phyloP scores from a whole-genome alignment of 2,329 filamentous ascomycete genomes.

The Aureobasidium mangrovei region DNA sequence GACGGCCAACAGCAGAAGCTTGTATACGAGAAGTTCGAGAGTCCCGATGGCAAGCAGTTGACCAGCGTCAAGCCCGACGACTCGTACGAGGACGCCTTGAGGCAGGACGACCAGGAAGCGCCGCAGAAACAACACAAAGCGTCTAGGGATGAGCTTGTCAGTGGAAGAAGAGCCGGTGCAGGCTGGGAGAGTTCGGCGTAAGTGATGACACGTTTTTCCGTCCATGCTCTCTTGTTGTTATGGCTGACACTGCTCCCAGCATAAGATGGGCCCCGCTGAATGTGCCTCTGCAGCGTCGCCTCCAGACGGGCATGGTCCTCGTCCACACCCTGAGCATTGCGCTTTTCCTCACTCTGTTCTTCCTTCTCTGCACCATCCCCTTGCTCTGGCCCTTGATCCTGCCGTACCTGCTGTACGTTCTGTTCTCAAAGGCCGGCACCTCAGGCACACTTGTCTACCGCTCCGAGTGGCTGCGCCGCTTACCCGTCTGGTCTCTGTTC shows the following conservation, averaged over 20 bases:
- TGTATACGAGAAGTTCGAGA: slow-evolving; percentile 37
- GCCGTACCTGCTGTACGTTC: slow-evolving; percentile 74
- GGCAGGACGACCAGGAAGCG: slow-evolving; percentile 23
- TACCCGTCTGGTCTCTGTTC: slow-evolving; percentile 78
- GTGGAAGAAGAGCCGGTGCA: slow-evolving; percentile 44
- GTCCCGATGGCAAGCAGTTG: slow-evolving; percentile 38
- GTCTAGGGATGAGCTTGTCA: slow-evolving; percentile 37
- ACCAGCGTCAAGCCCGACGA: slow-evolving; percentile 35
- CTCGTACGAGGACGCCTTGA: slow-evolving; percentile 29
- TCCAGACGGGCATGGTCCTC: slow-evolving; percentile 42
- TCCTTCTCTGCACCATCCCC: slow-evolving; percentile 83
- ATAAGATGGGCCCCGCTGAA: slow-evolving; percentile 85
- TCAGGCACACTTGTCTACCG: slow-evolving; percentile 68
- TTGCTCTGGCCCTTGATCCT: slow-evolving; percentile 75
- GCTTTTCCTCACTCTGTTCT: slow-evolving; percentile 63
- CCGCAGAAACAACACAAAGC: slow-evolving; percentile 19
- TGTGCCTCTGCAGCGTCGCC: slow-evolving; percentile 45
- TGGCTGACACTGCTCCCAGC: slow-evolving; percentile 22
- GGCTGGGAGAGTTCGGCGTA: slow-evolving; percentile 41
- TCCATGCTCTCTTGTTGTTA: too few species aligned
- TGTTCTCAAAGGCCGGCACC: slow-evolving; percentile 68
- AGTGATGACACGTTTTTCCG: slow-evolving; percentile 26
- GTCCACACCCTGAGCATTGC: slow-evolving; percentile 42
- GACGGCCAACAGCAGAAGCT: slow-evolving; percentile 21
- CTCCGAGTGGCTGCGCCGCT: slow-evolving; percentile 62